Evolutionary conservation across 2,329 filamentous ascomycete genomes (phyloP).

Genomic region (Phaeophleospora eucalypticola): DNA sequence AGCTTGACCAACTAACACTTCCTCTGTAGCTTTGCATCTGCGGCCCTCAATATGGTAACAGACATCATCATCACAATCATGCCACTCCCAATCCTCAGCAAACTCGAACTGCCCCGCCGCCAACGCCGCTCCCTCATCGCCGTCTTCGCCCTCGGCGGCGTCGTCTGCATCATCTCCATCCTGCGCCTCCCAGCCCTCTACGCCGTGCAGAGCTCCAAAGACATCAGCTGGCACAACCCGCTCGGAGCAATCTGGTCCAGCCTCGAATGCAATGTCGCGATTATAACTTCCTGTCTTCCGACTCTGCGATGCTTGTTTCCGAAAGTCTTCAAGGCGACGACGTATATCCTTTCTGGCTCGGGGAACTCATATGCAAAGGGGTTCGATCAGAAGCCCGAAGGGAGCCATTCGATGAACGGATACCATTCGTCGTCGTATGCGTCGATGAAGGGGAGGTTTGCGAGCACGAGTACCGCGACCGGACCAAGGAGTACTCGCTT

Average conservation of each 20-base stretch:
- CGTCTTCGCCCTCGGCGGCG: constrained; percentile 33
- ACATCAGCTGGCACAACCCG: constrained; percentile 28
- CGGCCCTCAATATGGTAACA: constrained; percentile 37
- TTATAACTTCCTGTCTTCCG: constrained; percentile 36
- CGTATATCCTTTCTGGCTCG: too few relatives aligned
- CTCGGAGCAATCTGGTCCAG: constrained; percentile 32
- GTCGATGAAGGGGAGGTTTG: too few relatives aligned
- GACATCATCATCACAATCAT: constrained; percentile 34
- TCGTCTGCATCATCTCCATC: constrained; percentile 32
- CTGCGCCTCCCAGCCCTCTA: constrained; percentile 29
- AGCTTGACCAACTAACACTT: too few relatives aligned
- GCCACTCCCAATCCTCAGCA: constrained; percentile 31
- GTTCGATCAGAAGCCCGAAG: too few relatives aligned
- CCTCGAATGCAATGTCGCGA: constrained; percentile 34
- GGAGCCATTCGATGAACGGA: too few relatives aligned
- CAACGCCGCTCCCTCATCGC: constrained; percentile 32
- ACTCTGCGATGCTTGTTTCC: constrained; percentile 36
- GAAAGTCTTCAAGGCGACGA: constrained; percentile 28
- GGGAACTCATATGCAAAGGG: too few relatives aligned
- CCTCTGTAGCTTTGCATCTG: too few relatives aligned
- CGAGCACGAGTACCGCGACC: too few relatives aligned
- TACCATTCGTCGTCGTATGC: too few relatives aligned
- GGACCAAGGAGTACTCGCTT: too few relatives aligned
- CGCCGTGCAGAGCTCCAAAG: constrained; percentile 20
- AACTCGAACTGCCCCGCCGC: constrained; percentile 30